Conservation (phyloP, 306 rosid genomes). For the Amphicarpaea edgeworthii region DNA sequence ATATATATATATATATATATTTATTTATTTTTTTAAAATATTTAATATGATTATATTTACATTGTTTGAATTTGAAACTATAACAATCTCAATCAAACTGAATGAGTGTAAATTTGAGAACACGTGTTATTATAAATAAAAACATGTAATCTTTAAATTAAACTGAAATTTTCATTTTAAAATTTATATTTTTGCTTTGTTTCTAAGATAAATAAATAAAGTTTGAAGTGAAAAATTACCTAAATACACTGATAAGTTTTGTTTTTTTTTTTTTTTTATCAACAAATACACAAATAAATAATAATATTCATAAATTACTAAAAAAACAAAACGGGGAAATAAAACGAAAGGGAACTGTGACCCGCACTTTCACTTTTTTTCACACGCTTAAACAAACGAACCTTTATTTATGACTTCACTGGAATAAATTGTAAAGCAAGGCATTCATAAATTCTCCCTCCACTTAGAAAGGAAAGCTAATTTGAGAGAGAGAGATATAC, state of each 20-base stretch:
- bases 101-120: too few species aligned
- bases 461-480: constrained; percentile 17
- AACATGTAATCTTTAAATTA: not conserved
- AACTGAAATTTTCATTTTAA: not conserved
- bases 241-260: too few species aligned
- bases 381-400: constrained; percentile 43
- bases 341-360: constrained; percentile 43
- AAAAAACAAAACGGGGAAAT: not conserved
- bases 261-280: too few species aligned
- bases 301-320: not conserved
- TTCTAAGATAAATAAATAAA: not conserved
- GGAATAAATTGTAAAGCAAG: constrained; percentile 52
- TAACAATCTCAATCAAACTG: too few species aligned
- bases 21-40: too few species aligned
- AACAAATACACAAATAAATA: too few species aligned
- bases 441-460: constrained; percentile 43
- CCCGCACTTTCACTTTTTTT: constrained; percentile 46
- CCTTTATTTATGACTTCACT: constrained; percentile 26
- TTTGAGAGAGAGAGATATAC: not conserved
- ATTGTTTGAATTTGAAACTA: too few species aligned
- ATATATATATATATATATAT: too few species aligned
- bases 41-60: too few species aligned
- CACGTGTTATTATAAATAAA: too few species aligned
- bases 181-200: not conserved
- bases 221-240: too few species aligned